Base-by-base conservation (phyloP, 2,329 filamentous ascomycete genomes). In the Aspergillus sclerotialis region DNA sequence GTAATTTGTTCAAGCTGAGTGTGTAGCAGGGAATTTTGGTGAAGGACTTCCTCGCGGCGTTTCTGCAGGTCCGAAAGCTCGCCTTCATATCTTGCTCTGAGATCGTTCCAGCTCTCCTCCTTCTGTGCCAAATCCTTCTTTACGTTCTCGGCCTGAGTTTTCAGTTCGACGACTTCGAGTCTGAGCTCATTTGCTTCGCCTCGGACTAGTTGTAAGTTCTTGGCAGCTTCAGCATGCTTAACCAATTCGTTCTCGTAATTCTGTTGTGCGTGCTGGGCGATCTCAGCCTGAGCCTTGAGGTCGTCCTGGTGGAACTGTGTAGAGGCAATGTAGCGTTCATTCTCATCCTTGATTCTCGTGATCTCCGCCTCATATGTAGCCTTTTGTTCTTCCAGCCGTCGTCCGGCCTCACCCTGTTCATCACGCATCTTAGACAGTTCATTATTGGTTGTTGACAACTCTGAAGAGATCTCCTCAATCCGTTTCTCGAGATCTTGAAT, bases 201-300 rank as follows among this genome's bases (percentile, higher is more conserved):
- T 33, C 92, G 84, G 31, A 94, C 70, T 34, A 73, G 73, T 48
- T 94, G 87, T 10, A 95, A 71, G 23, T 78, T 76, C 62, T 88
- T 89, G 9, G 90, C 86, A n/a, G 90, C 92, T 46, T 95, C 87
- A 2, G 89, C 90, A 62, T 98, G 92, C 66, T 92, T 95, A 51
- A 94, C 76, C 8, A 98, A 73, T 59, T 98, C 92, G 43, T 81
- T 81, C 60, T 98, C 93, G 55, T 98, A 98, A 48, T 92, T 89
- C 55, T 94, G 83, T 57, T 98, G 92, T 3, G 92, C 88, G 58
- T 87, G 84, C 34, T 87, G 81, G 2, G 92, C 88, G 52, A 98
- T 96, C 28, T 93, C 84, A 17, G 90, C 89, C 60, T 98, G 92
- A 0, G 86, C 82, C 42, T 92, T 89, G 27, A 96, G 76, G 50